Evolutionary conservation across 2,329 filamentous ascomycete species (phyloP).

Genomic region (Trichoderma sp.): DNA sequence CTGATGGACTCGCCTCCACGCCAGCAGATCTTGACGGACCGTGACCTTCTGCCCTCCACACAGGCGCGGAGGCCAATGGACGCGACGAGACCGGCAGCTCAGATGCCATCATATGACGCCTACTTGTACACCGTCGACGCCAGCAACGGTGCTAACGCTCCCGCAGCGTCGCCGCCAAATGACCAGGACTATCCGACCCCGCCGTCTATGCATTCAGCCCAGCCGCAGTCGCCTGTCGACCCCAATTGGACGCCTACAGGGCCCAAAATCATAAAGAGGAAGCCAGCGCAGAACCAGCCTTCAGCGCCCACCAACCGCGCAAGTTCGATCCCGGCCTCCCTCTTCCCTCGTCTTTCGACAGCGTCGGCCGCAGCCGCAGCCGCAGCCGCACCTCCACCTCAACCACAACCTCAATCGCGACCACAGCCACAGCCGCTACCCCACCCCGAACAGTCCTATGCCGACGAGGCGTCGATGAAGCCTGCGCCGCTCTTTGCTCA

Average conservation of each 20-base stretch:
- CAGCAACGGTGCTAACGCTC: conserved; percentile 33
- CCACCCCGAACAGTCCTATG: conserved; percentile 29
- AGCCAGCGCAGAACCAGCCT: conserved; percentile 44
- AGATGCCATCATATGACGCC: conserved; percentile 25
- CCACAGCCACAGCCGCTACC: conserved; percentile 4
- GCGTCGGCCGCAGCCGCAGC: background rate
- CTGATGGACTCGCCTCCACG: conserved; percentile 41
- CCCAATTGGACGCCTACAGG: conserved; percentile 35
- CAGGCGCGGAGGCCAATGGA: conserved; percentile 37
- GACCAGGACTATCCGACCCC: conserved; percentile 13
- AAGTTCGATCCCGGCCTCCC: conserved; percentile 26
- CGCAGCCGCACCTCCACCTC: conserved; percentile 27
- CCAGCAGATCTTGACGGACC: conserved; percentile 38
- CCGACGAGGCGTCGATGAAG: conserved; percentile 49
- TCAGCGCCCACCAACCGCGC: conserved; percentile 1
- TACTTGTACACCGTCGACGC: conserved; percentile 14
- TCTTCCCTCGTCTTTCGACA: conserved; percentile 6
- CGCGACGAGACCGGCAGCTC: conserved; percentile 29
- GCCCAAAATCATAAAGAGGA: conserved; percentile 50
- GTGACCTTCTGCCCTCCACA: conserved; percentile 42
- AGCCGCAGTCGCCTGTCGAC: conserved; percentile 31
- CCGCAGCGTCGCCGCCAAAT: conserved; percentile 42
- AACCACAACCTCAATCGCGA: too few species aligned
- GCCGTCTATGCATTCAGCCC: conserved; percentile 19
- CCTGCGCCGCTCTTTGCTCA: conserved; percentile 65